Evolutionary conservation across 345 rosid genomes (phyloP).

Genomic region (Barbarea vulgaris): DNA sequence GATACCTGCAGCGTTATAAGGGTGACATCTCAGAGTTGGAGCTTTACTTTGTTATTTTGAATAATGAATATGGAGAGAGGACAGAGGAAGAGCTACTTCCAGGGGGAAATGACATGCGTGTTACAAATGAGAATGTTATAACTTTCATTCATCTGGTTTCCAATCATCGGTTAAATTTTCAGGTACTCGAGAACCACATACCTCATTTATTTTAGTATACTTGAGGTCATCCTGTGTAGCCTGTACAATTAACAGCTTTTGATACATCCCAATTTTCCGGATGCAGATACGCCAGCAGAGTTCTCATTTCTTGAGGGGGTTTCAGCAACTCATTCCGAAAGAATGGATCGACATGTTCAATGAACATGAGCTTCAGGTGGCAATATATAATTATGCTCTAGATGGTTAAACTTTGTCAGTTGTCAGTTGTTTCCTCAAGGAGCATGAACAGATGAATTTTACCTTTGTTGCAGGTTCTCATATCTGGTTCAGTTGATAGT

Average conservation of each 20-base stretch:
- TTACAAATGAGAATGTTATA: constrained; percentile 88
- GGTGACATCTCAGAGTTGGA: constrained; percentile 84
- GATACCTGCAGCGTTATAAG: constrained; percentile 69
- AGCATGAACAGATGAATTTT: neutral
- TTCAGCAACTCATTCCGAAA: constrained; percentile 92
- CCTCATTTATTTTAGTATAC: constrained; percentile 5
- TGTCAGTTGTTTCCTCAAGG: constrained; percentile 11
- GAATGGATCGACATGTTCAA: constrained; percentile 98
- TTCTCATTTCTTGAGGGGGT: constrained; percentile 87
- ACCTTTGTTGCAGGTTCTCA: constrained; percentile 65
- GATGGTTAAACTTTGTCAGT: constrained; percentile 13
- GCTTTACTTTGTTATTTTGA: constrained; percentile 88
- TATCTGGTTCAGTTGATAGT: constrained; percentile 96
- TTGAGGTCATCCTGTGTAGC: constrained; percentile 6
- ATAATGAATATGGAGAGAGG: constrained; percentile 97
- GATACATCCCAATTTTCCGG: constrained; percentile 20
- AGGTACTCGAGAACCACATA: constrained; percentile 51
- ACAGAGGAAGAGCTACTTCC: constrained; percentile 90
- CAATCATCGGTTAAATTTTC: constrained; percentile 90
- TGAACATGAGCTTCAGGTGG: constrained; percentile 98
- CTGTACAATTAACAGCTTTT: constrained; percentile 5
- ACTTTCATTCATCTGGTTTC: constrained; percentile 94
- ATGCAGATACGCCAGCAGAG: constrained; percentile 94
- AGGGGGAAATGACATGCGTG: constrained; percentile 81
- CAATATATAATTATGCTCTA: neutral